Evolutionary conservation across 176 grass and related monocot species (phyloP).

Genomic region (Bromus sterilis): DNA sequence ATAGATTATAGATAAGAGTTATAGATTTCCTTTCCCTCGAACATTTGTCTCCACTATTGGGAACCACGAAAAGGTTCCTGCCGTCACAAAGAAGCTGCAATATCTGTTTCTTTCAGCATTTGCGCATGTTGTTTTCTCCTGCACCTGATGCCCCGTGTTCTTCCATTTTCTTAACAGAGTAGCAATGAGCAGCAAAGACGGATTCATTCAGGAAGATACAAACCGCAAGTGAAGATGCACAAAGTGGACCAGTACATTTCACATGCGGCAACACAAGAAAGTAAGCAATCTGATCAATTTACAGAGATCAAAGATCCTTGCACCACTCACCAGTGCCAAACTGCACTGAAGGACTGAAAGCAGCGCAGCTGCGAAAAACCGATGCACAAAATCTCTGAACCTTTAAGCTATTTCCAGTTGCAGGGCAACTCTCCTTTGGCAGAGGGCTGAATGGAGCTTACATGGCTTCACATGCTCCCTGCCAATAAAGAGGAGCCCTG

Average conservation of each 20-base stretch:
- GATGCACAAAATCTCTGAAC: background rate
- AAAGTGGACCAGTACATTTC: background rate
- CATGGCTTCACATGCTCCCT: conserved; percentile 23
- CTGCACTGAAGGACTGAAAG: background rate
- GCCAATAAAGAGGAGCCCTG: conserved; percentile 54
- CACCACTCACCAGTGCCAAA: background rate
- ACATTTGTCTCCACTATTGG: background rate
- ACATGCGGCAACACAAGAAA: background rate
- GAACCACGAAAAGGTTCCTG: background rate
- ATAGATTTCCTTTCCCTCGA: background rate
- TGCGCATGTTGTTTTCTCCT: background rate
- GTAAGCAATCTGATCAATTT: background rate
- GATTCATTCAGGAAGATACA: background rate
- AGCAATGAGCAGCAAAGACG: background rate
- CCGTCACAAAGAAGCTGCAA: background rate
- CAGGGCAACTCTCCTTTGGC: conserved; percentile 80
- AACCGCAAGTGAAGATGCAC: background rate
- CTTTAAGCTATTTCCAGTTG: conserved; percentile 39
- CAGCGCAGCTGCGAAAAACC: background rate
- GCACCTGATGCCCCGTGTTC: background rate
- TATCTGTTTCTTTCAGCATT: background rate
- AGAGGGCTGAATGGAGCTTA: conserved; percentile 17
- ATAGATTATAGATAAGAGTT: no score
- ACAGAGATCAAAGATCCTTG: background rate
- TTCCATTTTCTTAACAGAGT: background rate